A percentile compares a stretch with the other conserved stretches of the same genome.
Evolutionary conservation across 306 rosid genomes (phyloP).

Genomic region (Mucuna pruriens): DNA sequence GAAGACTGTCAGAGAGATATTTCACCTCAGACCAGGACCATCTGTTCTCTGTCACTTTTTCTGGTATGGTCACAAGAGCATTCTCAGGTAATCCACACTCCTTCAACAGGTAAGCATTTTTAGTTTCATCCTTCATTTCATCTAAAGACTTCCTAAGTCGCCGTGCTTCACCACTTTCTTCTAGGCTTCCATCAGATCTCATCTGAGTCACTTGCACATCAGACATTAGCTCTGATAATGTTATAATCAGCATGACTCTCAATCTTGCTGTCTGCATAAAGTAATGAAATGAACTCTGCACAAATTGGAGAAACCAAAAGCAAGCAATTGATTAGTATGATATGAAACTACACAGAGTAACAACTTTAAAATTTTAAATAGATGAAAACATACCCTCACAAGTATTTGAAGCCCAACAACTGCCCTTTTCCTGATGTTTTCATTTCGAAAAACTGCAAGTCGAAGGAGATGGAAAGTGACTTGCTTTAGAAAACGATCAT

Average conservation of each 20-base stretch:
- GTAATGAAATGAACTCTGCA: conserved; percentile 95
- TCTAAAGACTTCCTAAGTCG: conserved; percentile 82
- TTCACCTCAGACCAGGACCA: conserved; percentile 97
- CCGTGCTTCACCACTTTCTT: conserved; percentile 98
- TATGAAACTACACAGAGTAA: conserved; percentile 17
- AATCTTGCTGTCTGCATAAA: conserved; percentile 91
- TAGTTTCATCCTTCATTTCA: conserved; percentile 82
- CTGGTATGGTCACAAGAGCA: conserved; percentile 73
- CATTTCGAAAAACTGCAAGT: conserved; percentile 94
- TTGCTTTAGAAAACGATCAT: conserved; percentile 98
- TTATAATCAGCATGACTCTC: conserved; percentile 95
- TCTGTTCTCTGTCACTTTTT: conserved; percentile 65
- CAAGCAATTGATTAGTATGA: conserved; percentile 17
- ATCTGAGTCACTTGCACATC: conserved; percentile 99
- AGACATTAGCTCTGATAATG: conserved; percentile 96
- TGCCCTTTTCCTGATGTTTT: conserved; percentile 89
- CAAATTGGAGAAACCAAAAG: conserved; percentile 36
- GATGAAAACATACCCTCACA: conserved; percentile 74
- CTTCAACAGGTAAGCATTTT: conserved; percentile 63
- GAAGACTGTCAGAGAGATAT: conserved; percentile 85
- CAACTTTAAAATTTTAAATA: conserved; percentile 18
- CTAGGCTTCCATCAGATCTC: conserved; percentile 92
- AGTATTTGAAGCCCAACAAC: conserved; percentile 94
- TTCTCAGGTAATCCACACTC: conserved; percentile 82
- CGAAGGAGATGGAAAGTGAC: conserved; percentile 96